phyloP scores from a whole-genome alignment of 164 flowering plant species.

The Vitis rotundifolia region DNA sequence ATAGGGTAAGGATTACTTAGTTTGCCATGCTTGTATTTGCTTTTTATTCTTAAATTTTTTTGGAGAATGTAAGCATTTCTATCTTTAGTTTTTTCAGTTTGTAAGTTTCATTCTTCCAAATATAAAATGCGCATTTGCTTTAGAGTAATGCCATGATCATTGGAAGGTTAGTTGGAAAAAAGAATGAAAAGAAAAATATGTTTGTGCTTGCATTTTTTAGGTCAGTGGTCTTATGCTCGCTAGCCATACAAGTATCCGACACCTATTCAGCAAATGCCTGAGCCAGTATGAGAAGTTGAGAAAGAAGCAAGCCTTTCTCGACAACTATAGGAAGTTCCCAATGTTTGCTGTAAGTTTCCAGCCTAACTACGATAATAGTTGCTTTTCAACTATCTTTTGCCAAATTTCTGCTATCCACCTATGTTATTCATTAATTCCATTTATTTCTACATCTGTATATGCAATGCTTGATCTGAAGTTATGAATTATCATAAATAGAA shows the following conservation, averaged over 20 bases:
- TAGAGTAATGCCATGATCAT: no score
- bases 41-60: neutral
- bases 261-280: constrained; percentile 92
- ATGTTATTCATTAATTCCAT: neutral
- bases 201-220: constrained; percentile 35
- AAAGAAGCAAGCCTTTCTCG: constrained; percentile 98
- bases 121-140: no score
- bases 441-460: neutral
- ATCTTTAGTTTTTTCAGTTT: no score
- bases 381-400: neutral
- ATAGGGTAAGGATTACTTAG: constrained; percentile 48
- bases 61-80: no score
- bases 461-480: neutral
- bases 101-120: no score
- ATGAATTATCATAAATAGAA: neutral
- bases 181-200: neutral
- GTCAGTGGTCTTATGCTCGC: constrained; percentile 99
- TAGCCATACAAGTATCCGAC: constrained; percentile 96
- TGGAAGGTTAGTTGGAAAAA: neutral
- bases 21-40: neutral
- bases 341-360: constrained; percentile 90
- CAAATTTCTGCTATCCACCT: neutral
- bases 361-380: neutral
- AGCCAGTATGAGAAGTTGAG: constrained; percentile 94
- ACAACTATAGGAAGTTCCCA: constrained; percentile 94